Conservation (phyloP, 345 rosid genomes). For the Brassica rapa region DNA sequence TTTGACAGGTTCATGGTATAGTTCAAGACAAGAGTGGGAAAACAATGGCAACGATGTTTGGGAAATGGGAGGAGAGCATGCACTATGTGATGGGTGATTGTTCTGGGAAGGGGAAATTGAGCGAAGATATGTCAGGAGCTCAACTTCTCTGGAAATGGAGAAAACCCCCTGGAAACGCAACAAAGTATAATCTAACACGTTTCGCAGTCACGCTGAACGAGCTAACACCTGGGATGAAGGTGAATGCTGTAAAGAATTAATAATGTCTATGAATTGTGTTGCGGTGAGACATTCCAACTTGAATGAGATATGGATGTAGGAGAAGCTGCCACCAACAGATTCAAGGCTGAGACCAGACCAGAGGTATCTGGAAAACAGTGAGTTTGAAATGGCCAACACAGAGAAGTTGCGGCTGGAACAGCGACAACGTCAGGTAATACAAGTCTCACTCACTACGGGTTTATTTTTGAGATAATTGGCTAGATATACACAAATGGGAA, state of each 20-base stretch:
- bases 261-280: background rate
- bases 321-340: conserved; percentile 92
- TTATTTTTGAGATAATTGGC: too few species aligned
- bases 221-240: conserved; percentile 83
- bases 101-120: conserved; percentile 70
- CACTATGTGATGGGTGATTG: conserved; percentile 72
- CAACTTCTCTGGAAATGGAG: conserved; percentile 79
- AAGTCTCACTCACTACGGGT: too few species aligned
- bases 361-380: conserved; percentile 81
- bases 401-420: conserved; percentile 94
- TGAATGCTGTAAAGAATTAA: conserved; percentile 26
- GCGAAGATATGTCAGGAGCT: conserved; percentile 59
- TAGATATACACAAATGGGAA: too few species aligned
- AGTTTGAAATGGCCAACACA: conserved; percentile 94
- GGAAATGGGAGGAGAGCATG: conserved; percentile 99
- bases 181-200: conserved; percentile 86
- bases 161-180: conserved; percentile 70
- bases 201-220: conserved; percentile 90
- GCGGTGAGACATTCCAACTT: background rate
- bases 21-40: conserved; percentile 78
- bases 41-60: conserved; percentile 78
- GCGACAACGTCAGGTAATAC: conserved; percentile 87
- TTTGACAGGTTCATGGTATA: conserved; percentile 82
- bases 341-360: conserved; percentile 99
- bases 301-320: conserved; percentile 49